Evolutionary conservation across 2,329 filamentous ascomycete genomes (phyloP), one percentile per base, ranked within the genome.

Genomic region (Scedosporium minutisporum): DNA sequence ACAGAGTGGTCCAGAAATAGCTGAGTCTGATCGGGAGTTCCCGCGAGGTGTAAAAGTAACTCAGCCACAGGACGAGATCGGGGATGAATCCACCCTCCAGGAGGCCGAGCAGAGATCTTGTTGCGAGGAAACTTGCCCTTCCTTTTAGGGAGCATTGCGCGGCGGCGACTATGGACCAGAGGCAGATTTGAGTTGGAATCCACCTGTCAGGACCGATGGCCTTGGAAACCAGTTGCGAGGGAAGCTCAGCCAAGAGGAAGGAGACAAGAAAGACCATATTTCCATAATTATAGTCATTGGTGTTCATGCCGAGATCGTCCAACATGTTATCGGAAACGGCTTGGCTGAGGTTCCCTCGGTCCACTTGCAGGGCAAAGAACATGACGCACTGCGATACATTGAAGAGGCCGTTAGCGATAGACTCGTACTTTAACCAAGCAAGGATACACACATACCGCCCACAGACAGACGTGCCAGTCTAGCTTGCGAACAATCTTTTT

Each of bases 61-160:
- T 69, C n/a, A 72, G 66, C 63, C 69, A 72, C 1, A 72, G 65
- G 69, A 61, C 65, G 10, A 63, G 65, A 57, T 71, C 70, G n/a
- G 84, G 83, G 59, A 87, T 87, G 65, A 87, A 87, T 0, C 83
- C 84, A 23, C 83, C 83, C 70, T 82, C 78, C 60, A 83, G 74
- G 2, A 84, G 70, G 4, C 79, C 81, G 0, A 84, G 70, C 1
- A 75, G 66, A 0, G 68, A 68, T 2, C 71, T 70, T 2, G 71
- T 72, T 1, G 69, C 68, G 38, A 72, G 75, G 65, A 71, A 75
- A n/a, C 65, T 67, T 1, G 67, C 67, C 33, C 68, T 64, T 33
- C 64, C 69, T 18, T 65, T 68, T 18, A 75, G 66, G 3, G 71
- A 68, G 1, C 69, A 72, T 58, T 67, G 66, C 16, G 61, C 61